Conservation (phyloP, 768 basidiomycete species). For the Porpolomopsis calyptriformis region DNA sequence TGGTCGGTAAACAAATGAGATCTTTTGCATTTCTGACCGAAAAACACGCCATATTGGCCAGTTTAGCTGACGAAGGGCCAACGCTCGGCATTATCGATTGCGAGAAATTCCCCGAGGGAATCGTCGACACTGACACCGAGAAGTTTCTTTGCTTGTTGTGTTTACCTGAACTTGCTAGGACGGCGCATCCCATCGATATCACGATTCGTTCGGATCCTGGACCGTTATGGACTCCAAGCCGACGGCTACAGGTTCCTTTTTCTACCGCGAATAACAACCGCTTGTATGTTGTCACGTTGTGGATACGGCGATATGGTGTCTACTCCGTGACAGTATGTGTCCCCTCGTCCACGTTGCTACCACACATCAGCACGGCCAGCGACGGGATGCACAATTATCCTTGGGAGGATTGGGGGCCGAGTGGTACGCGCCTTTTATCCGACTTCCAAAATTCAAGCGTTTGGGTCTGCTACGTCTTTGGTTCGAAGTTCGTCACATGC, state of each 20-base stretch:
- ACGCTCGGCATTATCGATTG: conserved; percentile 33
- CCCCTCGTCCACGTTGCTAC: not conserved
- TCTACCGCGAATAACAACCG: conserved; percentile 30
- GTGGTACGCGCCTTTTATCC: not conserved
- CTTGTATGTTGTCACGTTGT: conserved; percentile 38
- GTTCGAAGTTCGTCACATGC: conserved; percentile 3
- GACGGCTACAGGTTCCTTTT: conserved; percentile 34
- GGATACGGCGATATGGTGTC: conserved; percentile 19
- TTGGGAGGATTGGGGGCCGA: conserved; percentile 4
- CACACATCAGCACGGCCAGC: not conserved
- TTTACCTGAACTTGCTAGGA: conserved; percentile 28
- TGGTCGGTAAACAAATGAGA: conserved; percentile 24
- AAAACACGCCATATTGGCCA: conserved; percentile 27
- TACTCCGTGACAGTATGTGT: conserved; percentile 5
- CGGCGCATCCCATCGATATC: conserved; percentile 22
- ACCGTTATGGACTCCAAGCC: conserved; percentile 32
- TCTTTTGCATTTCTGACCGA: conserved; percentile 36
- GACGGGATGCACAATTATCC: not conserved
- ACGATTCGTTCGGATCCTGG: conserved; percentile 45
- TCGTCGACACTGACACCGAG: conserved; percentile 8
- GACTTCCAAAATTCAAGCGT: not conserved
- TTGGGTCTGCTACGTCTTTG: conserved; percentile 7
- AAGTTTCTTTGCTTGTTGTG: conserved; percentile 28
- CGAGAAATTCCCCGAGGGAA: conserved; percentile 20
- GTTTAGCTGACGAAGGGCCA: conserved; percentile 14